Evolutionary conservation across 371 early-diverging fungal species (phyloP).

Genomic region (Haplosporangium sp.): DNA sequence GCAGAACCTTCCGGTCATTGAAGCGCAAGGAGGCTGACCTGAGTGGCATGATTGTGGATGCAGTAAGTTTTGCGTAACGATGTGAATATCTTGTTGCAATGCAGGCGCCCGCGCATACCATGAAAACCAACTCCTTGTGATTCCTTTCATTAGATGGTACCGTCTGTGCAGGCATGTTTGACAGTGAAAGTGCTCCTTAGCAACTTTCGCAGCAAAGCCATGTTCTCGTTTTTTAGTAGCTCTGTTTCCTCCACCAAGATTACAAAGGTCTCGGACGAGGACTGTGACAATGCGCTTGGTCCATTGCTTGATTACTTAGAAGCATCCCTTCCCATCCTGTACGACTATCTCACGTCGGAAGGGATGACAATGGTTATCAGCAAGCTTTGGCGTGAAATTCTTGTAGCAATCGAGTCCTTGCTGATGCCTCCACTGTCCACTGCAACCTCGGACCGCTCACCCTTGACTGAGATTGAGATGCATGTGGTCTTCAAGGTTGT

Average conservation of each 20-base stretch:
- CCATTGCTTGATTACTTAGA: constrained; percentile 92
- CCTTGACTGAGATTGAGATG: constrained; percentile 76
- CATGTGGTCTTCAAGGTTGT: constrained; percentile 81
- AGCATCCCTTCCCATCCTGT: constrained; percentile 82
- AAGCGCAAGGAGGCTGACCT: constrained; percentile 80
- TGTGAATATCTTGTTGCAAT: not conserved
- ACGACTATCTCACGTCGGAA: constrained; percentile 78
- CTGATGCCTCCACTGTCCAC: constrained; percentile 87
- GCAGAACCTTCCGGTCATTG: constrained; percentile 81
- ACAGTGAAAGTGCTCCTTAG: constrained; percentile 47
- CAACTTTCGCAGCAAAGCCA: constrained; percentile 47
- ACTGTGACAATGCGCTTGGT: constrained; percentile 79
- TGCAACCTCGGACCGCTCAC: constrained; percentile 65
- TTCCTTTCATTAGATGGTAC: constrained; percentile 59
- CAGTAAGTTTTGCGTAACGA: constrained; percentile 54
- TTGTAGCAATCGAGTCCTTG: constrained; percentile 77
- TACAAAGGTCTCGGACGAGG: constrained; percentile 63
- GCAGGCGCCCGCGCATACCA: not conserved
- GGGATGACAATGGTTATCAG: constrained; percentile 85
- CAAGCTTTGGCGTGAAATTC: constrained; percentile 87
- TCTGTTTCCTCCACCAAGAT: constrained; percentile 39
- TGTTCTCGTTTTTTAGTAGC: constrained; percentile 45
- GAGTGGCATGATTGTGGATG: constrained; percentile 77
- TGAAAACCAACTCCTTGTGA: not conserved
- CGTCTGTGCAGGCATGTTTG: constrained; percentile 55